Conservation (phyloP, 2,329 filamentous ascomycete genomes). For the Hymenoscyphus albidus region DNA sequence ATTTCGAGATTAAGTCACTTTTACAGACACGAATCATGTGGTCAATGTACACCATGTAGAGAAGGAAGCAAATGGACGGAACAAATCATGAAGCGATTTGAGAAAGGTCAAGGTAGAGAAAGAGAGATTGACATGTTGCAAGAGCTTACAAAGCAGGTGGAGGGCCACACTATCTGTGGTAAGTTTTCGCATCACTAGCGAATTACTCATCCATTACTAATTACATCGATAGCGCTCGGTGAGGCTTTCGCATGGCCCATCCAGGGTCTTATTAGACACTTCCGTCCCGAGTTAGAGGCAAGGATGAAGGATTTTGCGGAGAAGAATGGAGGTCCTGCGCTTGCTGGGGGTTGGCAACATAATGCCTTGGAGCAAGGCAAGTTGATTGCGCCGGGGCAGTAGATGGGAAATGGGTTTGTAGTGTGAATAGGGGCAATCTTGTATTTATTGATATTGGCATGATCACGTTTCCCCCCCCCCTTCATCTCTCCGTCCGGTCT, state of each 20-base stretch:
- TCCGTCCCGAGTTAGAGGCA: conserved; percentile 91
- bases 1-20: conserved; percentile 92
- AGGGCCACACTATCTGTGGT: conserved; percentile 98
- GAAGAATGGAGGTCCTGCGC: conserved; percentile 66
- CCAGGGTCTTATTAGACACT: conserved; percentile 96
- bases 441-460: conserved; percentile 32
- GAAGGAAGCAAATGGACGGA: conserved; percentile 99
- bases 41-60: conserved; percentile 98
- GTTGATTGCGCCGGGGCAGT: conserved; percentile 87
- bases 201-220: conserved; percentile 17
- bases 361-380: conserved; percentile 72
- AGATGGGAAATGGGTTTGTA: conserved; percentile 38
- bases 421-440: conserved; percentile 27
- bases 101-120: conserved; percentile 81
- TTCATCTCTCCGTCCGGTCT: not conserved
- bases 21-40: conserved; percentile 97
- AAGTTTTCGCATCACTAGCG: conserved; percentile 38
- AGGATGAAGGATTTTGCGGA: conserved; percentile 78
- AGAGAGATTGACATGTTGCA: conserved; percentile 99
- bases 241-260: conserved; percentile 99
- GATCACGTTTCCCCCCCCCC: conserved; percentile 9
- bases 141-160: conserved; percentile 98
- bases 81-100: conserved; percentile 97
- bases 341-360: conserved; percentile 85
- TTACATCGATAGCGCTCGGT: conserved; percentile 61